Evolutionary conservation across 768 basidiomycete genomes (phyloP).

Genomic region (Paxillus rubicundulus): DNA sequence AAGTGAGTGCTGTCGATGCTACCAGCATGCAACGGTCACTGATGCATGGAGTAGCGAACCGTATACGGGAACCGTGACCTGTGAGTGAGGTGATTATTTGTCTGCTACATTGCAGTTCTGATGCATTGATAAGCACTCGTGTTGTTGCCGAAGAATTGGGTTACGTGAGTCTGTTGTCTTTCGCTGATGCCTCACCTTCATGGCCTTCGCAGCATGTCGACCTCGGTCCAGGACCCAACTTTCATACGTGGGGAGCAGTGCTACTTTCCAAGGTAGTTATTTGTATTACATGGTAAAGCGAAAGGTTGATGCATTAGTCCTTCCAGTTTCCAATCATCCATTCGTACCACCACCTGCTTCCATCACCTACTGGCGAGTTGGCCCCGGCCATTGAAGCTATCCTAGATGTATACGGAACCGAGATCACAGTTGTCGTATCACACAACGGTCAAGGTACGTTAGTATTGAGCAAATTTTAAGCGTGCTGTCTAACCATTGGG

Average conservation of each 20-base stretch:
- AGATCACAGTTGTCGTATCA: slow-evolving; percentile 79
- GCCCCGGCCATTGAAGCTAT: slow-evolving; percentile 89
- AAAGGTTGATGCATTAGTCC: not conserved
- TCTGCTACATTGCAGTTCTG: not conserved
- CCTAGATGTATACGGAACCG: slow-evolving; percentile 73
- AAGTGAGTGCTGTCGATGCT: slow-evolving; percentile 46
- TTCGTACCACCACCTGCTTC: slow-evolving; percentile 82
- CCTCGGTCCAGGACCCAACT: slow-evolving; percentile 82
- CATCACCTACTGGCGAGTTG: slow-evolving; percentile 82
- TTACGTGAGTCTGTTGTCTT: slow-evolving; percentile 53
- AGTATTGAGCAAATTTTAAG: not conserved
- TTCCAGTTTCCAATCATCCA: slow-evolving; percentile 82
- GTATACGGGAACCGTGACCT: slow-evolving; percentile 86
- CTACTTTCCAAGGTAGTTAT: slow-evolving; percentile 68
- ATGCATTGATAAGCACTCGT: slow-evolving; percentile 53
- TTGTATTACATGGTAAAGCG: not conserved
- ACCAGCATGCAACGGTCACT: not conserved
- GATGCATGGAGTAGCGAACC: slow-evolving; percentile 43
- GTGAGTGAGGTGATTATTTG: slow-evolving; percentile 36
- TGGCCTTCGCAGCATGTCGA: slow-evolving; percentile 65
- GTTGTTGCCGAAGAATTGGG: slow-evolving; percentile 74
- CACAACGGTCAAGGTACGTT: slow-evolving; percentile 85
- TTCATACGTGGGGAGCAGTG: slow-evolving; percentile 87
- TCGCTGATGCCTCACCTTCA: slow-evolving; percentile 4
- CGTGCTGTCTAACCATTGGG: not conserved